Conservation (phyloP, 2,329 filamentous ascomycete genomes). For the Aspergillus puulaauensis region DNA sequence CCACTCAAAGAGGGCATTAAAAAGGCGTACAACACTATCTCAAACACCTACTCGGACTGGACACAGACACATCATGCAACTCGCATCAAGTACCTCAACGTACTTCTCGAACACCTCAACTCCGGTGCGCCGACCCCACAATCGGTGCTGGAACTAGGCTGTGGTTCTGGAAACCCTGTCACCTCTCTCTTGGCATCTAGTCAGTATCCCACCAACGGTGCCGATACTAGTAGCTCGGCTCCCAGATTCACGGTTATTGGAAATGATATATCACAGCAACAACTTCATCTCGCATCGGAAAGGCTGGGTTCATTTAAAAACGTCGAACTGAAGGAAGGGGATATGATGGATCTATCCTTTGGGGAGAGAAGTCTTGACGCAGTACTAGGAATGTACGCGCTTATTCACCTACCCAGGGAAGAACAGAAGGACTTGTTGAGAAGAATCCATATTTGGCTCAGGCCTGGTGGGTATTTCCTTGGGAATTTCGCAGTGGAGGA, state of each 20-base stretch:
- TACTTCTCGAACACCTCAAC: conserved; percentile 24
- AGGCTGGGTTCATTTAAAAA: conserved; percentile 19
- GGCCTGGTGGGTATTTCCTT: conserved; percentile 52
- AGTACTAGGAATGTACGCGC: conserved; percentile 53
- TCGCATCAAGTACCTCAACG: conserved; percentile 33
- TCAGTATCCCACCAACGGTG: not conserved
- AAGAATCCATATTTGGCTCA: conserved; percentile 52
- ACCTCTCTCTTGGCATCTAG: conserved; percentile 22
- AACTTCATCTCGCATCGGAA: conserved; percentile 36
- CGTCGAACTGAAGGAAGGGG: conserved; percentile 35
- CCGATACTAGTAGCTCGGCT: not conserved
- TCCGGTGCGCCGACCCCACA: conserved; percentile 13
- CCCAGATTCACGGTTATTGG: conserved; percentile 32
- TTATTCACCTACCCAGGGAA: conserved; percentile 55
- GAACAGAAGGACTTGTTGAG: conserved; percentile 51
- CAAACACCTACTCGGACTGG: conserved; percentile 39
- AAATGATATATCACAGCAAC: conserved; percentile 44
- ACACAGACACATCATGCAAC: conserved; percentile 24
- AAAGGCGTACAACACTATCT: conserved; percentile 39
- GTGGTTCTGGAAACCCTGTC: conserved; percentile 40
- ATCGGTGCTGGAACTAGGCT: conserved; percentile 43
- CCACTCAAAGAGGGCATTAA: not conserved
- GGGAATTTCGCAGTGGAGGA: conserved; percentile 45
- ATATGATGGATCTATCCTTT: conserved; percentile 46
- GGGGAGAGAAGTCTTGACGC: conserved; percentile 44